These are phyloP conservation scores for Ceratobasidium sp. DNA, from an alignment of 1,284 basidiomycete genomes.

Conservation along the genomic window DNA sequence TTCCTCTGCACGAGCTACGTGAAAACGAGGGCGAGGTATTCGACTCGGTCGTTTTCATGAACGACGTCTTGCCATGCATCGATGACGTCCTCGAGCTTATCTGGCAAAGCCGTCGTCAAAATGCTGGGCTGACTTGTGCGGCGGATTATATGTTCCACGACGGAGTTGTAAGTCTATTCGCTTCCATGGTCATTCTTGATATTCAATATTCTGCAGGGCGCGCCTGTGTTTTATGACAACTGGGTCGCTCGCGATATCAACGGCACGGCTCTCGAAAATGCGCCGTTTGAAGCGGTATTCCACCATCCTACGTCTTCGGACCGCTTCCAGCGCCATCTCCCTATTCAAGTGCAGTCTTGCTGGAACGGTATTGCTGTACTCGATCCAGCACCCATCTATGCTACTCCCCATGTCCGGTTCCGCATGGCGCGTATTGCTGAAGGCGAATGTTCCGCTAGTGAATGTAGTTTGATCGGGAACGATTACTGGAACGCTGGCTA, in stretches of 20 bases:
- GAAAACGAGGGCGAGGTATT: constrained; percentile 91
- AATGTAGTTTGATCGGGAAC: constrained; percentile 95
- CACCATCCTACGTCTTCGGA: constrained; percentile 78
- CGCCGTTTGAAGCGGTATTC: constrained; percentile 93
- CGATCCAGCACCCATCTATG: constrained; percentile 93
- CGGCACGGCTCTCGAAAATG: constrained; percentile 95
- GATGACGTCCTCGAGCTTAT: constrained; percentile 96
- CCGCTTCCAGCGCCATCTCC: constrained; percentile 89
- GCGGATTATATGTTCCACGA: constrained; percentile 98
- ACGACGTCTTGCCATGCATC: constrained; percentile 94
- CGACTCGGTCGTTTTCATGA: constrained; percentile 97
- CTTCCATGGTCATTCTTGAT: constrained; percentile 3
- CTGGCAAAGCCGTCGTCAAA: constrained; percentile 89
- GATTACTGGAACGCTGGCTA: constrained; percentile 94
- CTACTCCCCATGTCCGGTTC: constrained; percentile 87
- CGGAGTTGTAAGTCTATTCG: constrained; percentile 71
- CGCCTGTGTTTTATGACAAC: constrained; percentile 96
- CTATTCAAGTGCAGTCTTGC: constrained; percentile 93
- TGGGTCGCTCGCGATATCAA: constrained; percentile 98
- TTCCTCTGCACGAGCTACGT: constrained; percentile 89
- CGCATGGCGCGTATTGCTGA: constrained; percentile 85
- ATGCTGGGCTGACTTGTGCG: constrained; percentile 95
- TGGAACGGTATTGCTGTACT: constrained; percentile 96
- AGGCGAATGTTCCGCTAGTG: constrained; percentile 90
- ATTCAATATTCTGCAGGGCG: constrained; percentile 57